Evolutionary conservation across 2,329 filamentous ascomycete species (phyloP), one percentile per base, ranked within the genome.

Genomic region (Neofusicoccum laricinum): DNA sequence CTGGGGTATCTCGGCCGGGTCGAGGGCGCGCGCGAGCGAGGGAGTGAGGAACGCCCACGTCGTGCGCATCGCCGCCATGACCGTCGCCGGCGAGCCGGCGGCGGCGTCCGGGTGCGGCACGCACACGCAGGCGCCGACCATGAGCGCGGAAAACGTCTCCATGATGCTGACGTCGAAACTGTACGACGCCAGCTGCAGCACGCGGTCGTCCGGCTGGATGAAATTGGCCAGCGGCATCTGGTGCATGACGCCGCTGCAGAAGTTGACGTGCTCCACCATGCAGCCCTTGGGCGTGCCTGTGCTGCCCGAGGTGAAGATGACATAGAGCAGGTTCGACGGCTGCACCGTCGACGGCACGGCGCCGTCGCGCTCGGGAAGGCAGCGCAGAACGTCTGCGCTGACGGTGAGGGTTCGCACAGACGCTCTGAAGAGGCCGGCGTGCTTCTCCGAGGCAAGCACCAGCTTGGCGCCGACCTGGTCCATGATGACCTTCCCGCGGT

Each of bases 51-150:
- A 76, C 69, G 2, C 70, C 67, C 63, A 77, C n/a, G n/a, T 69
- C 15, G 68, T 5, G 34, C 34, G 34, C 34, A 36, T 83, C 0
- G 79, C 81, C 1, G 79, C 81, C 1, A 78, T 73, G 3, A 88
- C n/a, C n/a, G n/a, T n/a, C 75, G 62, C 86, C 81, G 70, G 43
- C 73, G 72, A 74, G 61, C 83, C 80, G 38, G 78, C 86, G n/a
- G n/a, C n/a, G n/a, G n/a, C 81, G 78, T 3, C 68, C 21, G 77
- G 73, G 0, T 71, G 73, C 2, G 74, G 74, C 19, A 77, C 68
- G 53, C 75, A 77, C 6, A 77, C 68, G 69, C 11, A 79, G 7
- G 71, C 74, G 17, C 75, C 75, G 12, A 69, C 66, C 1, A 69
- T 71, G 15, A 78, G 68, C 4, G 74, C 67, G 1, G 71, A 69